Evolutionary conservation across 1,139 yeast species (phyloP).

Genomic region (Scheffersomyces insectosa): DNA sequence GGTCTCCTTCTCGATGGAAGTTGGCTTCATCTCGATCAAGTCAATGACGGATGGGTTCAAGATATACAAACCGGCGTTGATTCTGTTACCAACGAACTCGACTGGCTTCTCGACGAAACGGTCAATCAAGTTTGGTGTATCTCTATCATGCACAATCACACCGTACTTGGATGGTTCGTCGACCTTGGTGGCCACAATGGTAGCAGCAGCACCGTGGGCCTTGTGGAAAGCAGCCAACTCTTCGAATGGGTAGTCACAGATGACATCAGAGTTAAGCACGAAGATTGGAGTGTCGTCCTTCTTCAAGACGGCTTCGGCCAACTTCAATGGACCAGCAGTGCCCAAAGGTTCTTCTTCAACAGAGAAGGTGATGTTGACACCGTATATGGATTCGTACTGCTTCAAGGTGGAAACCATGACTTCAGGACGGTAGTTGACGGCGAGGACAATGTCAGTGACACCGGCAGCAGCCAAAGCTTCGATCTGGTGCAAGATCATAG

Average conservation of each 20-base stretch:
- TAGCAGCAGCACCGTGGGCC: slow-evolving; percentile 96
- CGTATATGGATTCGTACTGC: slow-evolving; percentile 92
- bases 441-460: slow-evolving; percentile 96
- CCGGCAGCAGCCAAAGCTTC: slow-evolving; percentile 98
- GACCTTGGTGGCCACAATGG: slow-evolving; percentile 98
- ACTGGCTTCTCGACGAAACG: slow-evolving; percentile 99
- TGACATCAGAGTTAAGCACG: slow-evolving; percentile 96
- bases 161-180: slow-evolving; percentile 99
- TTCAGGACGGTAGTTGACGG: slow-evolving; percentile 99
- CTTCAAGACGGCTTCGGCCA: slow-evolving; percentile 90
- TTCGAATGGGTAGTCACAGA: slow-evolving; percentile 96
- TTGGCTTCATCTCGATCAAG: slow-evolving; percentile 95
- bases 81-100: slow-evolving; percentile 97
- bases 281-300: slow-evolving; percentile 97
- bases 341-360: slow-evolving; percentile 99
- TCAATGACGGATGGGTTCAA: slow-evolving; percentile 96
- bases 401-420: slow-evolving; percentile 95
- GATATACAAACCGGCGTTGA: slow-evolving; percentile 95
- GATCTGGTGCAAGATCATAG: slow-evolving; percentile 95
- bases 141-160: slow-evolving; percentile 96
- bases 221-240: slow-evolving; percentile 93
- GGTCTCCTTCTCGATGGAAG: slow-evolving; percentile 98
- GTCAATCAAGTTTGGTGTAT: slow-evolving; percentile 90
- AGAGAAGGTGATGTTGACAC: slow-evolving; percentile 92
- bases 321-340: slow-evolving; percentile 98